Base-by-base conservation (phyloP, 2,329 filamentous ascomycete genomes). In the Fusarium clavum region DNA sequence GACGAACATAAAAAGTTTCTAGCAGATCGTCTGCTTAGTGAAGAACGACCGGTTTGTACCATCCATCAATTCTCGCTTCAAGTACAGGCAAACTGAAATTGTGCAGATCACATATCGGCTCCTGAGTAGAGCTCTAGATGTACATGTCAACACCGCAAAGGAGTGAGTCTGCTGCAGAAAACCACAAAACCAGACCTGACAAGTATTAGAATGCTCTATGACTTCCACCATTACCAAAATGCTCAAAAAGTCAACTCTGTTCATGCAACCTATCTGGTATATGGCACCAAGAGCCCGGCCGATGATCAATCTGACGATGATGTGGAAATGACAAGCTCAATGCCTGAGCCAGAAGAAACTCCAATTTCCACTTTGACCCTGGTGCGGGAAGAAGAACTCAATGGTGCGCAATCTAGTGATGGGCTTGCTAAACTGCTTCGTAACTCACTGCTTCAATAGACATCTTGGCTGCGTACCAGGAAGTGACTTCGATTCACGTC, bases 251-350 rank as follows among this genome's bases (percentile, higher is more conserved):
- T 92, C 0, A 87, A 89, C 24, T 91, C 89, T 27, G 84, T 98
- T n/a, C 89, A 97, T 81, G 96, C 95, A 46, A 98, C 94, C n/a
- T 99, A 98, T 80, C 83, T 98, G 51, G 78, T 99, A 47, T 92
- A 90, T 53, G 96, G 95, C 41, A 87, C 83, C 24, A 91, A 88
- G 75, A 84, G 80, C 56, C 75, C 76, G 8, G 76, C 77, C 20
- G 78, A 80, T 16, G 72, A 67, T 2, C 75, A 80, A 25, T 81
- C 84, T 38, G 85, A 91, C 73, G 87, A 83, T n/a, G 91, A 92
- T 55, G 88, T 94, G 61, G 89, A 91, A 46, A 91, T 93, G 81
- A 87, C 85, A 51, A 91, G 90, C 79, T 92, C 91, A 9, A 85
- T 88, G 76, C 87, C 87, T 18, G 86, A 88, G 12, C 82, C 84